Conservation (phyloP, 2,329 filamentous ascomycete species). For the Colletotrichum sp. region DNA sequence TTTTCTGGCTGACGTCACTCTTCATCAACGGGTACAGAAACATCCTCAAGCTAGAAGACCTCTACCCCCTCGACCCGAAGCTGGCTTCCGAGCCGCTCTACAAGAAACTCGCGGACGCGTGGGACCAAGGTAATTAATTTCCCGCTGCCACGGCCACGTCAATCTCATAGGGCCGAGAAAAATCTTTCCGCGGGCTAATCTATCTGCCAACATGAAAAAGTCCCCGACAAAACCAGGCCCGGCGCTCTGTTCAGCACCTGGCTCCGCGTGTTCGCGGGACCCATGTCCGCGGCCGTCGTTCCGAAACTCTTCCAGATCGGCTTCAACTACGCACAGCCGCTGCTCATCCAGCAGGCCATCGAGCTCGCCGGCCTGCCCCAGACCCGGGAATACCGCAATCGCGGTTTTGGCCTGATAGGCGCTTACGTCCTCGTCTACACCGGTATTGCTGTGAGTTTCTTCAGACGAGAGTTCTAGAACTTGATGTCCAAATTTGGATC, state of each 20-base stretch:
- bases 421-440: constrained; percentile 30
- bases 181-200: constrained; percentile 3
- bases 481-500: not conserved
- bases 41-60: constrained; percentile 42
- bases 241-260: constrained; percentile 19
- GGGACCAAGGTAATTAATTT: constrained; percentile 22
- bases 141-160: not conserved
- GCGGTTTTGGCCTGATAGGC: constrained; percentile 30
- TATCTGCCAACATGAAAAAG: not conserved
- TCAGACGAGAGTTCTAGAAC: not conserved
- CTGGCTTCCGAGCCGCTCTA: constrained; percentile 21
- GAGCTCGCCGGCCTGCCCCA: constrained; percentile 22
- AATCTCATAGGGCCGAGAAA: not conserved
- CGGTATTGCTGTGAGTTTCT: constrained; percentile 26
- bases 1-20: constrained; percentile 59
- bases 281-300: not conserved
- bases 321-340: constrained; percentile 30
- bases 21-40: constrained; percentile 53
- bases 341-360: constrained; percentile 28
- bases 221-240: constrained; percentile 21
- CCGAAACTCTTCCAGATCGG: constrained; percentile 26
- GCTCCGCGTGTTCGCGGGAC: constrained; percentile 10
- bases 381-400: constrained; percentile 23
- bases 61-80: constrained; percentile 26
- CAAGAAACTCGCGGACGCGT: constrained; percentile 20